Conservation (phyloP, 78 protist genomes). For the Dictyostelium firmibasis region DNA sequence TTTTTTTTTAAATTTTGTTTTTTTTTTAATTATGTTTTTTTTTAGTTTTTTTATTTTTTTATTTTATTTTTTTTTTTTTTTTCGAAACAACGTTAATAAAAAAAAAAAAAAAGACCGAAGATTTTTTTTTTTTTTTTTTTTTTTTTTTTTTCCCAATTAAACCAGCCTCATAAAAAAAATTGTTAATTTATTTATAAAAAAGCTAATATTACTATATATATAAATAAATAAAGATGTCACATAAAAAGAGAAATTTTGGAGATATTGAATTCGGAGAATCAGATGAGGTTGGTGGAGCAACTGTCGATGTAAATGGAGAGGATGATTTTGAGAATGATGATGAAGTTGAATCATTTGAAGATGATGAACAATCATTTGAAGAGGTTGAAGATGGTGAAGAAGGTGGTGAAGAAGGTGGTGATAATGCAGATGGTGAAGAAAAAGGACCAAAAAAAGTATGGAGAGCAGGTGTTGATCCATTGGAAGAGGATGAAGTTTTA, state of each 20-base stretch:
- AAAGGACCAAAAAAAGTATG: conserved; percentile 9
- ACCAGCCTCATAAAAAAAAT: not conserved
- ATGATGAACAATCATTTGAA: conserved; percentile 4
- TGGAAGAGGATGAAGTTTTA: conserved; percentile 80
- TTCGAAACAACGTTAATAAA: not conserved
- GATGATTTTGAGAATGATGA: conserved; percentile 56
- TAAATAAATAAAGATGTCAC: not conserved
- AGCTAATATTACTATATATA: no score
- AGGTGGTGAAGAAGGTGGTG: conserved; percentile 58
- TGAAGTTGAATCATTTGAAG: conserved; percentile 2
- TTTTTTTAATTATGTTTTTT: no score
- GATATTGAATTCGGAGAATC: conserved; percentile 6
- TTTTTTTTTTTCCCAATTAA: not conserved
- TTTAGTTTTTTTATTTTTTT: not conserved
- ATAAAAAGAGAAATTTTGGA: conserved; percentile 12
- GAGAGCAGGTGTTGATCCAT: conserved; percentile 67
- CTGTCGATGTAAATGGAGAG: not conserved
- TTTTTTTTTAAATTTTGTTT: no score
- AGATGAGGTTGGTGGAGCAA: not conserved
- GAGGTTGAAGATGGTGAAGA: conserved; percentile 2
- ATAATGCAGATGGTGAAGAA: not conserved
- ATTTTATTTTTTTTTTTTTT: not conserved
- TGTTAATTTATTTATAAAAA: no score
- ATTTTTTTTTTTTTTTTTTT: not conserved
- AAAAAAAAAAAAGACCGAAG: not conserved